phyloP scores from a whole-genome alignment of 805 yeast species.

The Sporopachydermia quercuum region DNA sequence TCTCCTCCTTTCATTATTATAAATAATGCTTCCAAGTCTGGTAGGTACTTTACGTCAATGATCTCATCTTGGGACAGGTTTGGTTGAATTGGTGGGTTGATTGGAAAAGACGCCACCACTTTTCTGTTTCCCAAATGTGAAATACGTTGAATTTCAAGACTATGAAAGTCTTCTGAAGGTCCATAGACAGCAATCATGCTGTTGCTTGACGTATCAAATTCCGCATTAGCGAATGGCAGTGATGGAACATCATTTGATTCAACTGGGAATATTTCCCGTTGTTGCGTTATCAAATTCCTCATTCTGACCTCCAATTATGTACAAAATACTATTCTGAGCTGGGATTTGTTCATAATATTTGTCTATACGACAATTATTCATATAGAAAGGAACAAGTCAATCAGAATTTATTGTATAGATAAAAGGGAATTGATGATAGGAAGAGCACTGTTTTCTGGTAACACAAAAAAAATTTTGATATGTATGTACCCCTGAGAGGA shows the following conservation, averaged over 20 bases:
- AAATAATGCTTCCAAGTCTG: slow-evolving; percentile 50
- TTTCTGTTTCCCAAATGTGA: slow-evolving; percentile 21
- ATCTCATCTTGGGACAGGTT: slow-evolving; percentile 25
- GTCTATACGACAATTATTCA: too few species aligned
- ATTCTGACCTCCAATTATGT: too few species aligned
- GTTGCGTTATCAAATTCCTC: not conserved
- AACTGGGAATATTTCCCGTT: slow-evolving; percentile 37
- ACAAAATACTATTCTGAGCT: too few species aligned
- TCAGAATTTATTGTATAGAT: too few species aligned
- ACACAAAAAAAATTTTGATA: too few species aligned
- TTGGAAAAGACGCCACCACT: slow-evolving; percentile 55
- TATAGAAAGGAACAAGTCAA: too few species aligned
- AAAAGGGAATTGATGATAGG: too few species aligned
- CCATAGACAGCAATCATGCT: slow-evolving; percentile 53
- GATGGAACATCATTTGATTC: slow-evolving; percentile 52
- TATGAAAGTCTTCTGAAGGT: slow-evolving; percentile 34
- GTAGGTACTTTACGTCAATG: slow-evolving; percentile 49
- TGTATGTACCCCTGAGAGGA: too few species aligned
- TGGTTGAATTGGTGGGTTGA: slow-evolving; percentile 7
- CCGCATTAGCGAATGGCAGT: slow-evolving; percentile 29
- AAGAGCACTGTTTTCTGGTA: too few species aligned
- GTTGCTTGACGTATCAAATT: slow-evolving; percentile 63
- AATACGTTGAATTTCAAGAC: slow-evolving; percentile 65
- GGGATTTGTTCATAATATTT: too few species aligned
- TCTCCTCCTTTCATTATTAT: slow-evolving; percentile 68